Evolutionary conservation across 129 eudicot species (phyloP).

Genomic region (Escallonia rubra): DNA sequence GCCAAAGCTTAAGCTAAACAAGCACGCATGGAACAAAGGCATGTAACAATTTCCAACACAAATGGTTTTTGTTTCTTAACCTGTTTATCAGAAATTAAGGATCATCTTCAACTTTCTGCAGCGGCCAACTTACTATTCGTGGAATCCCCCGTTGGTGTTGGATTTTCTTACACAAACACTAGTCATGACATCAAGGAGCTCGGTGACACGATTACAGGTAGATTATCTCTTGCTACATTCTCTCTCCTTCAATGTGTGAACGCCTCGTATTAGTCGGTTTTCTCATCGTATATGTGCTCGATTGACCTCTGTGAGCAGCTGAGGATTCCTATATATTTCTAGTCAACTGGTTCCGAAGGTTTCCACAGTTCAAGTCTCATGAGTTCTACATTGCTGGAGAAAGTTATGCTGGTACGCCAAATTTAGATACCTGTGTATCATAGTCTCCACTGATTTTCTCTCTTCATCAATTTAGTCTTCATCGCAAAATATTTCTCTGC

Average conservation of each 20-base stretch:
- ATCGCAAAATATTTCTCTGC: too few species aligned
- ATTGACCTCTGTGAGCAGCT: not conserved
- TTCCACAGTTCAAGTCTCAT: too few species aligned
- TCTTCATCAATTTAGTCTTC: too few species aligned
- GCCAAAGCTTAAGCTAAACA: constrained; percentile 56
- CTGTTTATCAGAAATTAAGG: not conserved
- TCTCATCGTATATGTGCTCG: too few species aligned
- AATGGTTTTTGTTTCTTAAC: not conserved
- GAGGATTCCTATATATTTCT: too few species aligned
- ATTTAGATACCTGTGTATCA: too few species aligned
- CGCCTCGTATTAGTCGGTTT: not conserved
- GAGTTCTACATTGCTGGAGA: too few species aligned
- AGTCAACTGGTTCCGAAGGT: too few species aligned
- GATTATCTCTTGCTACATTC: not conserved
- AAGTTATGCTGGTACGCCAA: too few species aligned
- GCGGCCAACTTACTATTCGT: constrained; percentile 77
- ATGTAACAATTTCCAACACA: not conserved
- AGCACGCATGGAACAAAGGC: constrained; percentile 82
- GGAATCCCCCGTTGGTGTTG: constrained; percentile 93
- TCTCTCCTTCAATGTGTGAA: not conserved
- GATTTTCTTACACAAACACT: constrained; percentile 85
- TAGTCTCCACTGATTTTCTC: too few species aligned
- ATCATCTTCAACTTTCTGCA: constrained; percentile 9
- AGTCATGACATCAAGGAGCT: constrained; percentile 50
- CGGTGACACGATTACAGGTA: constrained; percentile 80